Percentiles rank a stretch among this genome's conserved stretches.
Conservation (phyloP, 208 protist species). For the Wallacemonas collosoma region DNA sequence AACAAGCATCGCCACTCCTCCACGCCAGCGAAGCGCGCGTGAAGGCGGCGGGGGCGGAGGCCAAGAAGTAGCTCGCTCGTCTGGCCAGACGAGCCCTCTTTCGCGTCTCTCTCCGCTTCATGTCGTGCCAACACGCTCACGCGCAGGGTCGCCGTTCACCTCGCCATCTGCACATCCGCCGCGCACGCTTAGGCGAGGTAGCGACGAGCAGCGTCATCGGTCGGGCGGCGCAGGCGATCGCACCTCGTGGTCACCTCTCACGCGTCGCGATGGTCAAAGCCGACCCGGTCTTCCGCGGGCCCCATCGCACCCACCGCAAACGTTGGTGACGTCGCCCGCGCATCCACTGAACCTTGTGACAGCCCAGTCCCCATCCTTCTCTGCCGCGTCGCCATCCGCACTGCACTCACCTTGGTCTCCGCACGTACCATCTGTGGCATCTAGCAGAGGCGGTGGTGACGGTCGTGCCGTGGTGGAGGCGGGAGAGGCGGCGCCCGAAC, state of each 20-base stretch:
- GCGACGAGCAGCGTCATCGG: too few species aligned
- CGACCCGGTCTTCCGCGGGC: neutral
- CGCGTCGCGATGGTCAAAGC: too few species aligned
- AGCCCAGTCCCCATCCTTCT: neutral
- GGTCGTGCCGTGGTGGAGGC: neutral
- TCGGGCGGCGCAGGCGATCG: too few species aligned
- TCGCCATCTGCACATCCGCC: neutral
- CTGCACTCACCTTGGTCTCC: constrained; percentile 9
- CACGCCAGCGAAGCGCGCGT: too few species aligned
- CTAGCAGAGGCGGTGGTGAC: neutral
- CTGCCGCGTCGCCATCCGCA: neutral
- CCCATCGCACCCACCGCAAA: neutral
- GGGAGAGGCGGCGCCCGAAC: neutral
- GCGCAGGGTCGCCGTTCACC: neutral
- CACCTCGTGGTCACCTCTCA: too few species aligned
- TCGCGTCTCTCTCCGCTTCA: too few species aligned
- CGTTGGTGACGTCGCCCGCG: neutral
- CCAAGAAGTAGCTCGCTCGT: too few species aligned
- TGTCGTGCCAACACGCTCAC: too few species aligned
- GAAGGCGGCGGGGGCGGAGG: too few species aligned
- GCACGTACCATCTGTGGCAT: neutral
- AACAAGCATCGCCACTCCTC: too few species aligned
- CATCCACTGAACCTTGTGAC: neutral
- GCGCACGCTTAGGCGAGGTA: too few species aligned
- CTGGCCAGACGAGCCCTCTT: too few species aligned